Conservation (phyloP, 2,329 filamentous ascomycete species). For the Fusarium floridanum region DNA sequence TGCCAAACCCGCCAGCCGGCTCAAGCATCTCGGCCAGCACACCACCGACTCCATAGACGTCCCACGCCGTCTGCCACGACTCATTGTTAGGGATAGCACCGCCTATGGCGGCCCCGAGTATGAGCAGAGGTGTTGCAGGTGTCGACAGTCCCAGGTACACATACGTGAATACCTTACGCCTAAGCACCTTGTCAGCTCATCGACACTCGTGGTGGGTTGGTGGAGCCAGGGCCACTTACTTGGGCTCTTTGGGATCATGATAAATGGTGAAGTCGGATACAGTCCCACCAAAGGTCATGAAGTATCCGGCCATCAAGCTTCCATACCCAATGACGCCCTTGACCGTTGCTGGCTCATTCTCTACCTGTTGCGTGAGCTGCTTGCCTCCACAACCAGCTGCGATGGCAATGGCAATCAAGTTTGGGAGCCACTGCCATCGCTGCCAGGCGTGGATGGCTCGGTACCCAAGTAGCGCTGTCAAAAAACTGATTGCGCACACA, state of each 20-base stretch:
- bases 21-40: slow-evolving; percentile 50
- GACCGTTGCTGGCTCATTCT: slow-evolving; percentile 52
- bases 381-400: slow-evolving; percentile 66
- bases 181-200: slow-evolving; percentile 51
- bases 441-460: slow-evolving; percentile 66
- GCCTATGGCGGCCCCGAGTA: slow-evolving; percentile 57
- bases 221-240: slow-evolving; percentile 23
- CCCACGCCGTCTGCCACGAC: slow-evolving; percentile 48
- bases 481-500: slow-evolving; percentile 64
- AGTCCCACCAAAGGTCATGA: slow-evolving; percentile 68
- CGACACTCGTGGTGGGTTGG: slow-evolving; percentile 43
- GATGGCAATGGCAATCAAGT: slow-evolving; percentile 64
- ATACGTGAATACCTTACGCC: slow-evolving; percentile 41
- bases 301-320: slow-evolving; percentile 63
- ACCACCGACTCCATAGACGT: slow-evolving; percentile 48
- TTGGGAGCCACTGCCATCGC: slow-evolving; percentile 69
- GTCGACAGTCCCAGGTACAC: slow-evolving; percentile 64
- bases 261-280: slow-evolving; percentile 71
- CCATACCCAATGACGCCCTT: slow-evolving; percentile 59
- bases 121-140: slow-evolving; percentile 51
- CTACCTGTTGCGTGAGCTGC: slow-evolving; percentile 61
- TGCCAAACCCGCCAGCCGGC: slow-evolving; percentile 51
- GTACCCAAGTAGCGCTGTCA: slow-evolving; percentile 69
- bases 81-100: slow-evolving; percentile 50
- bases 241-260: slow-evolving; percentile 50